Evolutionary conservation across 441 rosid genomes (phyloP).

Genomic region (Capsella rubella): DNA sequence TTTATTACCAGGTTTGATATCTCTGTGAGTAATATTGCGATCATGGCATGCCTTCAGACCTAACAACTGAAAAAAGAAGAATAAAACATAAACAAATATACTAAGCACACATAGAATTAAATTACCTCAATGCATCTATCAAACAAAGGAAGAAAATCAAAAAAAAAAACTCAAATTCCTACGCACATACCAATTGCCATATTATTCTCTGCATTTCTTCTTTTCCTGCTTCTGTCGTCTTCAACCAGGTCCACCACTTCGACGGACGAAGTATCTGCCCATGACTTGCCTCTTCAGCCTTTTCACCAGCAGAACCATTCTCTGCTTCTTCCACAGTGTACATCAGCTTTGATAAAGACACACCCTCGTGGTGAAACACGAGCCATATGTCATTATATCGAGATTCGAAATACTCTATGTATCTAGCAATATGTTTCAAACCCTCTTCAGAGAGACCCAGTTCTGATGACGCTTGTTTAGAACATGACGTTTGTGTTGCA

Average conservation of each 20-base stretch:
- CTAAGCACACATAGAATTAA: constrained; percentile 6
- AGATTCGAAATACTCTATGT: constrained; percentile 93
- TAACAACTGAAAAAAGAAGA: constrained; percentile 62
- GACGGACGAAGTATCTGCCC: constrained; percentile 81
- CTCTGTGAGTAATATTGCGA: constrained; percentile 97
- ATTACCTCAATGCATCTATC: constrained; percentile 13
- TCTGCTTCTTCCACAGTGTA: constrained; percentile 79
- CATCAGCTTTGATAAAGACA: constrained; percentile 85
- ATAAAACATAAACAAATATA: background rate
- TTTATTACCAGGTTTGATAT: constrained; percentile 92
- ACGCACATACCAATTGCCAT: constrained; percentile 75
- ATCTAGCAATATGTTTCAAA: constrained; percentile 93
- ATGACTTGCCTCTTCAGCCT: constrained; percentile 61
- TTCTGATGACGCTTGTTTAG: constrained; percentile 49
- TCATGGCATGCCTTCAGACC: constrained; percentile 95
- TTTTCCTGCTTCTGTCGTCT: constrained; percentile 83
- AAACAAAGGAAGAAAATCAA: constrained; percentile 22
- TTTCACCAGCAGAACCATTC: constrained; percentile 51
- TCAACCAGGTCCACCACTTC: constrained; percentile 98
- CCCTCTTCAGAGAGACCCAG: constrained; percentile 71
- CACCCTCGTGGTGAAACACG: constrained; percentile 89
- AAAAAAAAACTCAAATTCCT: constrained; percentile 18
- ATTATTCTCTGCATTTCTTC: constrained; percentile 90
- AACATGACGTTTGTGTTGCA: constrained; percentile 45
- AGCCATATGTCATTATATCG: constrained; percentile 92